Conservation (phyloP, 2,329 filamentous ascomycete species). For the Talaromyces sp. region DNA sequence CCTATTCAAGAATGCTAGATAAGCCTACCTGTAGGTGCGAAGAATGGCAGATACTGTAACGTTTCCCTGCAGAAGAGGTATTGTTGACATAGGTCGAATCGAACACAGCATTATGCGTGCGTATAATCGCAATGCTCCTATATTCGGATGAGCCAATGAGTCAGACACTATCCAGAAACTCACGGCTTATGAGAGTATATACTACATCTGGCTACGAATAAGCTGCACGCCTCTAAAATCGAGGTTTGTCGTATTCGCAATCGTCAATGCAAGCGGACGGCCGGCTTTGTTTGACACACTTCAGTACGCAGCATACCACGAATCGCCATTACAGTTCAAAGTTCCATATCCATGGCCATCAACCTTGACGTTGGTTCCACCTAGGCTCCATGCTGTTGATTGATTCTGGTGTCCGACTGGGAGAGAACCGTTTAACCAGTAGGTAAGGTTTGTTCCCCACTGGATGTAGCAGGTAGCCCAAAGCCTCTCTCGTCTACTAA, state of each 20-base stretch:
- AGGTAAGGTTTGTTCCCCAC: neutral
- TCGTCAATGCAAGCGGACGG: neutral
- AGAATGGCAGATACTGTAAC: neutral
- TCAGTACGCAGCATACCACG: neutral
- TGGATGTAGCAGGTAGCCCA: too few species aligned
- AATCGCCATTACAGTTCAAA: neutral
- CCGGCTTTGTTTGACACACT: neutral
- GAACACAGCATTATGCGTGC: neutral
- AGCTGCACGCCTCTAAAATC: neutral
- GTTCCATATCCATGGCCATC: neutral
- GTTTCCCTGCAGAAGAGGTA: neutral
- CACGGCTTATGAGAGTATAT: neutral
- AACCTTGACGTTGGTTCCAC: neutral
- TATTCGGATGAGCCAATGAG: neutral
- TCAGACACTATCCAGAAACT: neutral
- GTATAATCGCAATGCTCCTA: neutral
- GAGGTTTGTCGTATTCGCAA: neutral
- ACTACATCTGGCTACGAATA: neutral
- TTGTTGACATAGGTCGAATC: neutral
- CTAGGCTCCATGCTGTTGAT: neutral
- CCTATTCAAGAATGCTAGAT: neutral
- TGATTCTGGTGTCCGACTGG: neutral
- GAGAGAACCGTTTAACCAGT: neutral
- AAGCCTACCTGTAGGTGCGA: too few species aligned
- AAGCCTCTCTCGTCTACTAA: too few species aligned